Base-by-base conservation (phyloP, 345 rosid genomes). In the Tarenaya hassleriana region DNA sequence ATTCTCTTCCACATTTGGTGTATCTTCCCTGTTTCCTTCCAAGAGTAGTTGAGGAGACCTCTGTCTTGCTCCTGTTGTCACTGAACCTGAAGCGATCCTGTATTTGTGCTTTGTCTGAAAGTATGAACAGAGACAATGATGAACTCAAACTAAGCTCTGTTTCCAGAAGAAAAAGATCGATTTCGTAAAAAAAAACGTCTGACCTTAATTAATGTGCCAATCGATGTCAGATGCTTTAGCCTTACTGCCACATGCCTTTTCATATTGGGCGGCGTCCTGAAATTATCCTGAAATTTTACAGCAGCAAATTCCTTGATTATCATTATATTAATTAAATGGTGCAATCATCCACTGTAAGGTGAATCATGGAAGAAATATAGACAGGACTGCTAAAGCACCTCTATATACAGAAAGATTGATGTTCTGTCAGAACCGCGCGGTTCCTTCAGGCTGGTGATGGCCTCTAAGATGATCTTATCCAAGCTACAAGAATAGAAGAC, bases 121-220 rank as follows among this genome's bases (percentile, higher is more conserved):
- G 53, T 10, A 16, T 19, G 46, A 44, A 62, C 53, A 69, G 17
- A 51, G 8, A 10, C n/a, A 31, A 42, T 9, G 10, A 19, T 10
- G 14, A 56, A 34, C 32, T 7, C 17, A 16, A 12, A 6, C 12
- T 31, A 34, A 38, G 35, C 51, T 33, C 16, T 38, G 17, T 52
- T 42, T 14, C 8, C 29, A 57, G 35, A 29, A 34, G 34, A 13
- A 58, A 29, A 37, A 29, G 18, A 17, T 38, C 16, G n/a, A 31
- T 31, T 10, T 33, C 29, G 2, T 5, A 24, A 24, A 24, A 24
- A 24, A 24, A 2, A 24, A 24, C 5, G 29, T 24, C 29, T 51
- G 64, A 91, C 96, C 98, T 87, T 88, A 60, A 72, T 67, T 82
- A 92, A 71, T 70, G 79, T 74, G 48, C 94, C 94, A 75, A 79